Evolutionary conservation across 2,329 filamentous ascomycete species (phyloP).

Genomic region (Cadophora malorum): DNA sequence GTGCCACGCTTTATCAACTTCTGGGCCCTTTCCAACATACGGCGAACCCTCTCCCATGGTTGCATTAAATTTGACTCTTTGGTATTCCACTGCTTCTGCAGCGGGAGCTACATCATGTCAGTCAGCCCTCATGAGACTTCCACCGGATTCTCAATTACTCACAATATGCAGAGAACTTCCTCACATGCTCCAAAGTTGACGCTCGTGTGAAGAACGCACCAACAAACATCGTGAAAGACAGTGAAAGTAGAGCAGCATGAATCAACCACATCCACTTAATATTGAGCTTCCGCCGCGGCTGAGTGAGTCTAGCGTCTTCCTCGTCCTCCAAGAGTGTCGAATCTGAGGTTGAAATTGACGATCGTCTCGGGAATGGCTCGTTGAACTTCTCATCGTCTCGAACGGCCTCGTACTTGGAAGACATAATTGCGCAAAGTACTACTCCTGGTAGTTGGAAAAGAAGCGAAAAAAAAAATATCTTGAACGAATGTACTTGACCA

Average conservation of each 20-base stretch:
- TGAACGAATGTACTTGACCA: slow-evolving; percentile 40
- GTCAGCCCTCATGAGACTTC: neutral
- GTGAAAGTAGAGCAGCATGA: slow-evolving; percentile 38
- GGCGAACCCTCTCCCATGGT: slow-evolving; percentile 51
- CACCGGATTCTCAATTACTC: slow-evolving; percentile 31
- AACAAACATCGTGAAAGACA: slow-evolving; percentile 41
- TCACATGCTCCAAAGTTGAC: slow-evolving; percentile 43
- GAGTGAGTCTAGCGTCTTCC: slow-evolving; percentile 28
- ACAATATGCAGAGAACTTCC: slow-evolving; percentile 56
- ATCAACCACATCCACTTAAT: slow-evolving; percentile 42
- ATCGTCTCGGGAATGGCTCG: slow-evolving; percentile 31
- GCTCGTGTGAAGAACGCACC: slow-evolving; percentile 37
- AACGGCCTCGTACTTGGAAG: slow-evolving; percentile 40
- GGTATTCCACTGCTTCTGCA: slow-evolving; percentile 54
- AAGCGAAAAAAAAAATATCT: slow-evolving; percentile 26
- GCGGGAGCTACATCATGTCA: slow-evolving; percentile 51
- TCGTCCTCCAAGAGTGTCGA: slow-evolving; percentile 40
- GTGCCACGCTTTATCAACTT: slow-evolving; percentile 64
- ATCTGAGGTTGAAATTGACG: slow-evolving; percentile 37
- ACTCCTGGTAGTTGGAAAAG: slow-evolving; percentile 36
- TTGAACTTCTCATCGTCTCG: slow-evolving; percentile 39
- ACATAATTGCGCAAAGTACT: slow-evolving; percentile 37
- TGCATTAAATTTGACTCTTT: slow-evolving; percentile 57
- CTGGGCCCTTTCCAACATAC: slow-evolving; percentile 61
- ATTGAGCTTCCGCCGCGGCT: slow-evolving; percentile 22